Evolutionary conservation across 1,139 yeast genomes (phyloP).

Genomic region (Candida anutae): DNA sequence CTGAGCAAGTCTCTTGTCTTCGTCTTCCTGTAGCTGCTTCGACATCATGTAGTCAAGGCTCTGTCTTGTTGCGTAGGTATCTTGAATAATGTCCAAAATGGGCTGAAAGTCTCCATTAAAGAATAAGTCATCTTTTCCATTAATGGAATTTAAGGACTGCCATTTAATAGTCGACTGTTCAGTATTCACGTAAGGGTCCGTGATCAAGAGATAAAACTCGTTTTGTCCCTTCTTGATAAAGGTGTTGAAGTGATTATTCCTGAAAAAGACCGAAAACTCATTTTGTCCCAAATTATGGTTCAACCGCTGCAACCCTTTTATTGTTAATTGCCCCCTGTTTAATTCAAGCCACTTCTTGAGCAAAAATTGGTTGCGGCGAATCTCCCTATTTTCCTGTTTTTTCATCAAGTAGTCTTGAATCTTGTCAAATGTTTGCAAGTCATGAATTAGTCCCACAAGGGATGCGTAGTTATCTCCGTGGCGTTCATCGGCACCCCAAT

Average conservation of each 20-base stretch:
- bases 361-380: constrained; percentile 11
- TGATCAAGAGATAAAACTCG: constrained; percentile 54
- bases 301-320: constrained; percentile 47
- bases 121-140: constrained; percentile 61
- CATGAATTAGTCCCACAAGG: constrained; percentile 14
- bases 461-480: constrained; percentile 14
- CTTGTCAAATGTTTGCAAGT: constrained; percentile 35
- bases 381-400: neutral
- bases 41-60: constrained; percentile 39
- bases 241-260: constrained; percentile 82
- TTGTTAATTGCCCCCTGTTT: constrained; percentile 67
- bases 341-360: constrained; percentile 35
- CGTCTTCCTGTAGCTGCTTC: constrained; percentile 51
- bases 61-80: constrained; percentile 9
- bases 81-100: constrained; percentile 18
- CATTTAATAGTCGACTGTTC: constrained; percentile 51
- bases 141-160: constrained; percentile 63
- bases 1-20: constrained; percentile 49
- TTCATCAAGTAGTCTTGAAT: constrained; percentile 32
- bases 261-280: constrained; percentile 57
- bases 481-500: constrained; percentile 8
- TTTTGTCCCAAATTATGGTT: constrained; percentile 29
- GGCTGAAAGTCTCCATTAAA: constrained; percentile 55
- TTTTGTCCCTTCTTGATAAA: constrained; percentile 45
- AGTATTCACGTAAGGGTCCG: constrained; percentile 57